A percentile compares a stretch with the other conserved stretches of the same genome.
These are phyloP conservation scores for Rhodomyrtus tomentosa DNA, from an alignment of 345 rosid genomes.

Conservation along the genomic window DNA sequence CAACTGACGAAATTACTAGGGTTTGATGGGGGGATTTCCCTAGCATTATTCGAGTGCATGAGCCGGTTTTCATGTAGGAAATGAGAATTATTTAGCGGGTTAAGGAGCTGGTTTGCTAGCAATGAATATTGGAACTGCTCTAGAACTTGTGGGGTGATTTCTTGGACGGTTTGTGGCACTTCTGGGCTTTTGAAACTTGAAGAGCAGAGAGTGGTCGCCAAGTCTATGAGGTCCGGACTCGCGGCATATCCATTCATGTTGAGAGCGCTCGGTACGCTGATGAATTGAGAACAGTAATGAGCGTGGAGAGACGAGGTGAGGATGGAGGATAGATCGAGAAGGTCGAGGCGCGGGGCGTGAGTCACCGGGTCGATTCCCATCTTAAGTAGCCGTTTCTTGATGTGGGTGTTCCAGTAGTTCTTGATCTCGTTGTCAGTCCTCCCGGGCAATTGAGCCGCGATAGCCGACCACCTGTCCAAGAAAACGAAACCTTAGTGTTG, in stretches of 20 bases:
- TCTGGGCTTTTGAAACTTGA: not conserved
- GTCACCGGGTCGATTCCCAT: conserved; percentile 91
- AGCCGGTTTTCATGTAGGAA: conserved; percentile 2
- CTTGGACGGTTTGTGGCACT: not conserved
- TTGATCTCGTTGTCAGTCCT: conserved; percentile 88
- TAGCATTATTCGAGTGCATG: conserved; percentile 11
- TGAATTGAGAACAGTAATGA: conserved; percentile 8
- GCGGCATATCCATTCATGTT: conserved; percentile 5
- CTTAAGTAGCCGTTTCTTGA: conserved; percentile 52
- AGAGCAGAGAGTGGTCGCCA: conserved; percentile 11
- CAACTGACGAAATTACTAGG: not conserved
- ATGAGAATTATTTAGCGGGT: not conserved
- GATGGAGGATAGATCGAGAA: conserved; percentile 13
- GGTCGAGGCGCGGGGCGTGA: conserved; percentile 58
- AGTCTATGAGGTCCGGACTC: conserved; percentile 1
- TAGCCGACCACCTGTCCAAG: conserved; percentile 67
- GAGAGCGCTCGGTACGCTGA: conserved; percentile 15
- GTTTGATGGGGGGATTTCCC: not conserved
- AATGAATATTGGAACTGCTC: conserved; percentile 6
- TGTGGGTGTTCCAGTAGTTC: conserved; percentile 86
- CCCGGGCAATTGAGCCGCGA: conserved; percentile 76
- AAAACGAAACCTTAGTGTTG: not conserved
- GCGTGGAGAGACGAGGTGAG: conserved; percentile 6
- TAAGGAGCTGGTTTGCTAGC: conserved; percentile 7
- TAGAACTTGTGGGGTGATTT: conserved; percentile 6